Evolutionary conservation across 495 filamentous ascomycete genomes (phyloP).

Genomic region (Neurospora tetraspora): DNA sequence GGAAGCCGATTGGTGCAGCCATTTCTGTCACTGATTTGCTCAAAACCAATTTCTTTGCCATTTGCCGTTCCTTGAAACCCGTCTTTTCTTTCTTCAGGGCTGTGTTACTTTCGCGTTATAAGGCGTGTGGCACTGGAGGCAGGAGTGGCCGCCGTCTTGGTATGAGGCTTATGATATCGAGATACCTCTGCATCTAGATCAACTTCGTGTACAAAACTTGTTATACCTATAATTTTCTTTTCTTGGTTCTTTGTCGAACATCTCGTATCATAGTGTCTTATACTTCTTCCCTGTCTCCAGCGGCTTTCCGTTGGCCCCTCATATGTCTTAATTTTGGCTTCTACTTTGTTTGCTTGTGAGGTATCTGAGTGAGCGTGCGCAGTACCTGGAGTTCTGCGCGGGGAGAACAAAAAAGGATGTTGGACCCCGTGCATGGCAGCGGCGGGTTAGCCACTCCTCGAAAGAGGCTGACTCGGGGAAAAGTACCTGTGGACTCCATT

Average conservation of each 20-base stretch:
- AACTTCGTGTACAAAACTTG: background rate
- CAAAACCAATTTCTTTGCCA: slow-evolving; percentile 14
- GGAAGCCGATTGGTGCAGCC: background rate
- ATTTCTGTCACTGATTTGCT: background rate
- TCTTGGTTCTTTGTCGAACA: slow-evolving; percentile 1
- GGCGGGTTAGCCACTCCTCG: background rate
- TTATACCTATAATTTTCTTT: slow-evolving; percentile 3
- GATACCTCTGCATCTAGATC: slow-evolving; percentile 18
- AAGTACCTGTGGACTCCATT: background rate
- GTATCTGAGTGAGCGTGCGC: background rate
- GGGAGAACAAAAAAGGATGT: background rate
- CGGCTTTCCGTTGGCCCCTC: background rate
- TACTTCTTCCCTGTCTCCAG: background rate
- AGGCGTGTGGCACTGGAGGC: background rate
- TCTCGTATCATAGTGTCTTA: background rate
- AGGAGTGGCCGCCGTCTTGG: background rate
- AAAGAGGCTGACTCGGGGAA: background rate
- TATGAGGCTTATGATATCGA: slow-evolving; percentile 21
- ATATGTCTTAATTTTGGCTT: background rate
- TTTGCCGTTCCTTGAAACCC: slow-evolving; percentile 1
- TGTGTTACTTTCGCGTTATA: slow-evolving; percentile 4
- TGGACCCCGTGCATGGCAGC: background rate
- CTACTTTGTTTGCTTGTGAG: background rate
- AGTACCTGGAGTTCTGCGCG: background rate
- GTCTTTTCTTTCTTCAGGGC: slow-evolving; percentile 13